phyloP scores from a whole-genome alignment of 768 basidiomycete genomes.

The Cystobasidium onofrii region DNA sequence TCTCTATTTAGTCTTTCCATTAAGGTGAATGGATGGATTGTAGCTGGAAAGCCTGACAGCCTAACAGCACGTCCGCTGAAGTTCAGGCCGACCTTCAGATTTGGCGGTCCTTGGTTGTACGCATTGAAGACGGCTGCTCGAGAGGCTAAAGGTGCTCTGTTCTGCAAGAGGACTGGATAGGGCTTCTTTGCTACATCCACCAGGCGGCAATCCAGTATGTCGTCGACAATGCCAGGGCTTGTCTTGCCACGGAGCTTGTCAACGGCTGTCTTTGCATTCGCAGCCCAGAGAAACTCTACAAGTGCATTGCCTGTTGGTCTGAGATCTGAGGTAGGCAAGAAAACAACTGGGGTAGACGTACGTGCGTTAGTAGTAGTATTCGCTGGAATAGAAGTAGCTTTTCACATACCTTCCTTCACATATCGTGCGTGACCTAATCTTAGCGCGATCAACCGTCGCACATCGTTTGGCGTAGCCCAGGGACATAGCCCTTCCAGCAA shows the following conservation, averaged over 20 bases:
- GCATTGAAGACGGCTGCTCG: not conserved
- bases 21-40: not conserved
- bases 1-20: not conserved
- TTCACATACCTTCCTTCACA: not conserved
- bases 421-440: not conserved
- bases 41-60: slow-evolving; percentile 3
- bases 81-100: not conserved
- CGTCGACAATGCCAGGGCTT: not conserved
- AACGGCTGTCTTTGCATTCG: not conserved
- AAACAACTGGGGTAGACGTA: not conserved
- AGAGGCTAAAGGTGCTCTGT: not conserved
- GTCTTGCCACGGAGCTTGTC: slow-evolving; percentile 4
- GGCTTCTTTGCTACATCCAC: not conserved
- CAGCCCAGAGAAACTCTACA: not conserved
- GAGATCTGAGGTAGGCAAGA: not conserved
- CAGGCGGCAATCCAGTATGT: not conserved
- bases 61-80: slow-evolving; percentile 3
- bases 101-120: not conserved
- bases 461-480: not conserved
- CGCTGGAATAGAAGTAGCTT: no score
- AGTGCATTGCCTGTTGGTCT: not conserved
- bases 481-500: not conserved
- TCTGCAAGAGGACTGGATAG: not conserved
- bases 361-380: no score
- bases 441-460: not conserved